Conservation (phyloP, 2,329 filamentous ascomycete species). For the Bimuria novae-zelandiae region DNA sequence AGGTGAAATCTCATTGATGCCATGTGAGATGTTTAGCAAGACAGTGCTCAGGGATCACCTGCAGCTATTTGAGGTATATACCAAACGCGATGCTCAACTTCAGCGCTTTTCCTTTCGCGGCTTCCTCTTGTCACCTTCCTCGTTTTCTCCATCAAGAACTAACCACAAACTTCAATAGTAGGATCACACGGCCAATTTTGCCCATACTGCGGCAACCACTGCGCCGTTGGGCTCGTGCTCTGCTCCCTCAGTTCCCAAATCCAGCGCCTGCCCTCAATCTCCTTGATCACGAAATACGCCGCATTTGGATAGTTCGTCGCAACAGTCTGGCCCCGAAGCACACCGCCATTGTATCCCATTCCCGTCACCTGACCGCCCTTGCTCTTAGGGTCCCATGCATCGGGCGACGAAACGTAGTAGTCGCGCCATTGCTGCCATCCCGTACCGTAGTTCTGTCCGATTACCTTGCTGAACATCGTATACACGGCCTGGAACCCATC, state of each 20-base stretch:
- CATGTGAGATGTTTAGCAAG: too few relatives aligned
- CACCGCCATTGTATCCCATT: slow-evolving; percentile 8
- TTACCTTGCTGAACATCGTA: slow-evolving; percentile 5
- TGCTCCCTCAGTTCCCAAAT: slow-evolving; percentile 10
- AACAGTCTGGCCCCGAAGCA: background rate
- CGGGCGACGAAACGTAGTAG: slow-evolving; percentile 12
- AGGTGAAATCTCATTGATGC: too few relatives aligned
- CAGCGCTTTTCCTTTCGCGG: too few relatives aligned
- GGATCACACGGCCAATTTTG: too few relatives aligned
- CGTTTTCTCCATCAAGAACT: too few relatives aligned
- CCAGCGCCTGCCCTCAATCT: slow-evolving; percentile 8
- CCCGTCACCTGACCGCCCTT: slow-evolving; percentile 4
- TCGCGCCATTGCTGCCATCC: slow-evolving; percentile 13
- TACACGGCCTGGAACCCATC: slow-evolving; percentile 6
- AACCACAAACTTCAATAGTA: too few relatives aligned
- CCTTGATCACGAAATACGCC: slow-evolving; percentile 3
- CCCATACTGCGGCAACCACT: too few relatives aligned
- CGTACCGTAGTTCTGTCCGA: slow-evolving; percentile 3
- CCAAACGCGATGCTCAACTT: too few relatives aligned
- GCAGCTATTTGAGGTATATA: too few relatives aligned
- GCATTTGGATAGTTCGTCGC: slow-evolving; percentile 8
- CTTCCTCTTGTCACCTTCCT: too few relatives aligned
- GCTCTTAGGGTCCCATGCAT: slow-evolving; percentile 7
- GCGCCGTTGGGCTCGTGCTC: background rate
- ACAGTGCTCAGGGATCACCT: too few relatives aligned